Conservation (phyloP, 1,139 yeast species). For the Meyerozyma elateridarum region DNA sequence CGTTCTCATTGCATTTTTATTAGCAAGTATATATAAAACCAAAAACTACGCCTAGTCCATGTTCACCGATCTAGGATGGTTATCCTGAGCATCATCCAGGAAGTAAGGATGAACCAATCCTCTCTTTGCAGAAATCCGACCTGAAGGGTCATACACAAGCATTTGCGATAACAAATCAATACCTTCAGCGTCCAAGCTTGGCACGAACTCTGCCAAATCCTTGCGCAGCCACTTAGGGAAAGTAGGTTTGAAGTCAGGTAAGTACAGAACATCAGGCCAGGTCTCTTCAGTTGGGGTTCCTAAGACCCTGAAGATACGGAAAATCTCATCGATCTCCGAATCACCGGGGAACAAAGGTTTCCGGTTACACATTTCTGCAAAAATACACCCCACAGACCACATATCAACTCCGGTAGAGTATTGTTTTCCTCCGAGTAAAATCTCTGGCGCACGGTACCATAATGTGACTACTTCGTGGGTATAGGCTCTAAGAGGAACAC, state of each 20-base stretch:
- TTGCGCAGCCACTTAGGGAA: slow-evolving; percentile 93
- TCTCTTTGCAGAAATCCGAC: slow-evolving; percentile 89
- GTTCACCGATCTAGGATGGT: slow-evolving; percentile 33
- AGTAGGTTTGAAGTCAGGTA: slow-evolving; percentile 93
- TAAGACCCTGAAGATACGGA: slow-evolving; percentile 84
- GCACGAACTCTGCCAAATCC: slow-evolving; percentile 67
- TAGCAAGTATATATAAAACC: not conserved
- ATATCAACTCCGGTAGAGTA: slow-evolving; percentile 97
- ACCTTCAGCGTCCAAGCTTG: slow-evolving; percentile 77
- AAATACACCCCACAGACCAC: slow-evolving; percentile 98
- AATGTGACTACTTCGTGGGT: slow-evolving; percentile 97
- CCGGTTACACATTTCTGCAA: slow-evolving; percentile 97
- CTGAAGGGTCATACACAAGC: slow-evolving; percentile 89
- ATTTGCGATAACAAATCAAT: slow-evolving; percentile 75
- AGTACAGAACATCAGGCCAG: slow-evolving; percentile 94
- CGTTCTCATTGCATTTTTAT: not conserved
- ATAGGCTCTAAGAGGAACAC: slow-evolving; percentile 93
- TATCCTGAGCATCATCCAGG: slow-evolving; percentile 44
- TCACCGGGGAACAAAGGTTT: slow-evolving; percentile 97
- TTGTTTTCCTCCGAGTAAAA: slow-evolving; percentile 91
- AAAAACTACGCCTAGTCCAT: slow-evolving; percentile 28
- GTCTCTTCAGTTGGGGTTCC: slow-evolving; percentile 93
- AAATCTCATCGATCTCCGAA: slow-evolving; percentile 95
- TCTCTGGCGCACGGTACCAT: slow-evolving; percentile 98
- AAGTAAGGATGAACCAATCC: slow-evolving; percentile 91